Evolutionary conservation across 371 early-diverging fungal species (phyloP).

Genomic region (Chytridiales sp.): DNA sequence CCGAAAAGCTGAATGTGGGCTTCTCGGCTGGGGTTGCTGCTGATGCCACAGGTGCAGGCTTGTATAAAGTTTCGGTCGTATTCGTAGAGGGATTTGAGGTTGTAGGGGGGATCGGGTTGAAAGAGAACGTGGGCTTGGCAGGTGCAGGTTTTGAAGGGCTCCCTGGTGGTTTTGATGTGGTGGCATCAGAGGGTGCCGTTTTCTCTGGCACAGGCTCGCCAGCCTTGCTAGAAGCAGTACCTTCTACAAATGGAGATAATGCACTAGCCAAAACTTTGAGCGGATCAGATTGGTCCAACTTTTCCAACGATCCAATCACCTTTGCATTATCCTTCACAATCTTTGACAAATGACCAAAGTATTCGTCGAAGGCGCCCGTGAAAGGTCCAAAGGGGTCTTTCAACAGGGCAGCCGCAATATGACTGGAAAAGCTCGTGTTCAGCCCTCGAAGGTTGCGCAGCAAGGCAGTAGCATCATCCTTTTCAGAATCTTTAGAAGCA

Average conservation of each 20-base stretch:
- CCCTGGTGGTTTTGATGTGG: background rate
- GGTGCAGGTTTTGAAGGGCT: background rate
- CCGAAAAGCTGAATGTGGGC: background rate
- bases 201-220: background rate
- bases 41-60: background rate
- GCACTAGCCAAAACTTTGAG: background rate
- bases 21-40: background rate
- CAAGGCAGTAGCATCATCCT: background rate
- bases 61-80: background rate
- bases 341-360: background rate
- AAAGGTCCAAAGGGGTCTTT: slow-evolving; percentile 18
- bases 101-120: background rate
- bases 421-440: slow-evolving; percentile 10
- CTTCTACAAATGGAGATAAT: background rate
- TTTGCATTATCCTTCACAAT: background rate
- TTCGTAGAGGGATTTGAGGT: background rate
- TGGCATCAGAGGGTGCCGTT: background rate
- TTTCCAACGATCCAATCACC: background rate
- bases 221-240: background rate
- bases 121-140: background rate
- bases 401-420: background rate
- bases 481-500: background rate
- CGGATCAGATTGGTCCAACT: background rate
- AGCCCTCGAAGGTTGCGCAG: slow-evolving; percentile 11
- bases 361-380: background rate